Evolutionary conservation across 139 green algal genomes (phyloP).

Genomic region (Ettlia oleoabundans): DNA sequence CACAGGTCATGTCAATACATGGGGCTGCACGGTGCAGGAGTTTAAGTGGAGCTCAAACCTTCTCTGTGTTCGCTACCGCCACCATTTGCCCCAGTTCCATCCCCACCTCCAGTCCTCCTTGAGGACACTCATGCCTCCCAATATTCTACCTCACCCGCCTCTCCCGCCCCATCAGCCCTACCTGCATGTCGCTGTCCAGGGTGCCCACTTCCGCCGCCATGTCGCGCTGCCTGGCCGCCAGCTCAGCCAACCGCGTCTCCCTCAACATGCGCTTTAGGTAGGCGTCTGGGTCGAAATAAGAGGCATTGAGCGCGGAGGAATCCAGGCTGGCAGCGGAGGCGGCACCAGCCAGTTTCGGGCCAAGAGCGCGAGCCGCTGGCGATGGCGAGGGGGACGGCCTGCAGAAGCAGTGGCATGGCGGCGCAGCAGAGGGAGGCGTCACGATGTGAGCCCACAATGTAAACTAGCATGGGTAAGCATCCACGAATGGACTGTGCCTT

Average conservation of each 20-base stretch:
- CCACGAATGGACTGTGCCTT: no score
- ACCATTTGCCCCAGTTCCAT: no score
- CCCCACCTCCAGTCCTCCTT: background rate
- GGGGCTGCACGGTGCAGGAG: background rate
- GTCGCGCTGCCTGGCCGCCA: slow-evolving; percentile 70
- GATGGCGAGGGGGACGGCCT: slow-evolving; percentile 35
- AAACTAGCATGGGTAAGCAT: no score
- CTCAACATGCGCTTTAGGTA: slow-evolving; percentile 35
- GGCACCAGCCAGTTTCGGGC: background rate
- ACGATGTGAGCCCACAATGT: no score
- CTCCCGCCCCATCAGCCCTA: no score
- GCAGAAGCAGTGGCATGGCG: slow-evolving; percentile 47
- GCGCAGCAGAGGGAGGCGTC: no score
- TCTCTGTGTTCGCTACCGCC: no score
- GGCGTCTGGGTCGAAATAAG: slow-evolving; percentile 39
- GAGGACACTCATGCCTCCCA: no score
- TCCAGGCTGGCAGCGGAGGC: background rate
- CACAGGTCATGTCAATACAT: background rate
- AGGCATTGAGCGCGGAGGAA: slow-evolving; percentile 17
- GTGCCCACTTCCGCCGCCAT: slow-evolving; percentile 89
- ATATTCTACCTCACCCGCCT: no score
- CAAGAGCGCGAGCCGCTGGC: background rate
- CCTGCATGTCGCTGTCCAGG: slow-evolving; percentile 93
- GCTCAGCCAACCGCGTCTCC: slow-evolving; percentile 38
- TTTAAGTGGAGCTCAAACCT: no score